Evolutionary conservation across 208 protist species (phyloP).

Genomic region (Wallacemonas sp.): DNA sequence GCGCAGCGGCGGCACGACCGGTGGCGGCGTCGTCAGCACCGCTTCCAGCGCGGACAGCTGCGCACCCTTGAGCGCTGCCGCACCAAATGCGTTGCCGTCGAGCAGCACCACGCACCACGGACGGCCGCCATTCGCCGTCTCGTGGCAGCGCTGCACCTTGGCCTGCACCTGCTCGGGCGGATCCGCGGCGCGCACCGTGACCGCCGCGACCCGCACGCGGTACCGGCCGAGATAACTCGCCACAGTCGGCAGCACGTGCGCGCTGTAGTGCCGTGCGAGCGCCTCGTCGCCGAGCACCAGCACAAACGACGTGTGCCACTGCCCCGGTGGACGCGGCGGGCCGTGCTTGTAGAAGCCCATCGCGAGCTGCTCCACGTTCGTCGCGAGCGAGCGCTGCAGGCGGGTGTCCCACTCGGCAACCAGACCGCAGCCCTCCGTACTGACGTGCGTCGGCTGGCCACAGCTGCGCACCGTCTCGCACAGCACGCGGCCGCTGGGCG

Average conservation of each 20-base stretch:
- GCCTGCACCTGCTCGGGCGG: conserved; percentile 44
- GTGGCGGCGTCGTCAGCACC: conserved; percentile 30
- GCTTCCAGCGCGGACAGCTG: conserved; percentile 41
- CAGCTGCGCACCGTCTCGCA: conserved; percentile 54
- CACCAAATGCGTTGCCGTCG: conserved; percentile 19
- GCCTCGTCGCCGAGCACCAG: conserved; percentile 51
- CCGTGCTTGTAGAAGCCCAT: conserved; percentile 49
- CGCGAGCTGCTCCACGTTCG: conserved; percentile 50
- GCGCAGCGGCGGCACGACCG: conserved; percentile 37
- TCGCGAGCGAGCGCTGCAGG: conserved; percentile 55
- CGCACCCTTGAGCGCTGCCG: conserved; percentile 26
- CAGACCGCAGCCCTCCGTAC: conserved; percentile 58
- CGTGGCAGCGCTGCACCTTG: conserved; percentile 69
- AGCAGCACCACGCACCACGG: conserved; percentile 76
- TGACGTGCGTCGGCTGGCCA: conserved; percentile 31
- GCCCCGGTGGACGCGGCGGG: conserved; percentile 34
- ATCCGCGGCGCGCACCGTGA: conserved; percentile 54
- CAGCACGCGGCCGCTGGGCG: conserved; percentile 59
- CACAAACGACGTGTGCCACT: conserved; percentile 76
- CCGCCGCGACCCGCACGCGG: conserved; percentile 68
- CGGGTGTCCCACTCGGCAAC: conserved; percentile 67
- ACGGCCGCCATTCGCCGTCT: conserved; percentile 51
- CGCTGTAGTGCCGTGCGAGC: conserved; percentile 46
- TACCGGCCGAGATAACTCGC: conserved; percentile 56
- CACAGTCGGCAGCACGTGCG: conserved; percentile 57